Evolutionary conservation across 148 eudicot species (phyloP), one percentile per base, ranked within the genome.

Genomic region (Oxyria digyna): DNA sequence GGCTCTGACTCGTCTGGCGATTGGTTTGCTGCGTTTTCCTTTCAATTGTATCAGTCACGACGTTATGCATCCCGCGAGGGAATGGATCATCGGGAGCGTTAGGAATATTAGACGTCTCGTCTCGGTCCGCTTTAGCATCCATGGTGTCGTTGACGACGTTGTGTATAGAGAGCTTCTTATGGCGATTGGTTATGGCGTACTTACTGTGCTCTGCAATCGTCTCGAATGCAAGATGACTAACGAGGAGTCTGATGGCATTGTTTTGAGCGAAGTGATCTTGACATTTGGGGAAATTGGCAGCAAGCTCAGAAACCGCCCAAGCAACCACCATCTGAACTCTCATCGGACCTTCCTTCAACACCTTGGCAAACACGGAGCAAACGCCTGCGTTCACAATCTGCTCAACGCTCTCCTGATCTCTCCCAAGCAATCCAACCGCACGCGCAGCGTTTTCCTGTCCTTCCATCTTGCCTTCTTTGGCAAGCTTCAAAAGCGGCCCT

Each of bases 361-460:
- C 87, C 72, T 91, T 91, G 5, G 89, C 96, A 42, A 91, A 87
- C 41, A 88, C 85, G 4, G 85, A 59, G 20, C 91, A 75, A 0
- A 85, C 93, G 3, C 97, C 96, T 0, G 84, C 86, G 27, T 87
- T 87, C 9, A 91, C 87, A 15, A 91, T 87, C 32, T 81, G 85
- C 63, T 91, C 87, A 2, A 91, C 96, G 33, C 90, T 83, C 33
- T 91, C 96, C 17, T 81, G 86, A 33, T 91, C 90, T 0, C 86
- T 73, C 0, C 97, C 97, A 1, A 91, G 67, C 23, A 84, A 64
- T 7, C 97, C 97, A 1, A 91, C 81, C 0, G 90, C 89, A 4
- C 96, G 72, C 0, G 96, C 92, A 0, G 90, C 97, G 38, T 87
- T 81, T 71, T 91, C 97, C 71, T 88, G 96, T 0, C 90, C 97